These are phyloP conservation scores for Rhizopogon rudus DNA, from an alignment of 768 basidiomycete genomes.

Conservation along the genomic window DNA sequence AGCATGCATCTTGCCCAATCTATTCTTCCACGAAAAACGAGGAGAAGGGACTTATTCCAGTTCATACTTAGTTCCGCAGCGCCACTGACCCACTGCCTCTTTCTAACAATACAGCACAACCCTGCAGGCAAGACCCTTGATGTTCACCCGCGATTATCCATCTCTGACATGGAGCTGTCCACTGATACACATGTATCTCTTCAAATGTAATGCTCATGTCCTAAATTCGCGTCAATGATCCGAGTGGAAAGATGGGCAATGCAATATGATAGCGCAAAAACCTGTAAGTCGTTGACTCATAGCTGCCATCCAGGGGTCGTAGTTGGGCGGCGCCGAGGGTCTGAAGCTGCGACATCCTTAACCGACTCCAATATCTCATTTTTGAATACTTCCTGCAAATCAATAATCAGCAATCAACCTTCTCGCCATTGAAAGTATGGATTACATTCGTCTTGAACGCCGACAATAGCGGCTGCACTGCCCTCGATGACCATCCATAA, in stretches of 20 bases:
- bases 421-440: not conserved
- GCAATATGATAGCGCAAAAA: not conserved
- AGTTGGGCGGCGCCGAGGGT: slow-evolving; percentile 15
- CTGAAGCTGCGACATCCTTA: slow-evolving; percentile 12
- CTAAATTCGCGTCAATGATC: not conserved
- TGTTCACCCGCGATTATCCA: not conserved
- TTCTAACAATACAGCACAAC: not conserved
- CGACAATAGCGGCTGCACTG: slow-evolving; percentile 38
- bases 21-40: not conserved
- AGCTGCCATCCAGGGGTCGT: not conserved
- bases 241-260: not conserved
- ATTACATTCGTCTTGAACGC: slow-evolving; percentile 40
- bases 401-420: not conserved
- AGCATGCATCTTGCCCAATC: not conserved
- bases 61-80: not conserved
- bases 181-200: not conserved
- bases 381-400: slow-evolving; percentile 15
- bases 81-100: not conserved
- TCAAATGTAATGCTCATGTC: too few species aligned
- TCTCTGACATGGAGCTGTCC: not conserved
- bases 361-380: slow-evolving; percentile 14
- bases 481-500: slow-evolving; percentile 49
- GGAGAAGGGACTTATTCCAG: not conserved
- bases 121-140: not conserved
- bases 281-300: not conserved